These are phyloP conservation scores for Exophiala phaeomuriformis DNA, from an alignment of 2,329 filamentous ascomycete species.

Conservation along the genomic window DNA sequence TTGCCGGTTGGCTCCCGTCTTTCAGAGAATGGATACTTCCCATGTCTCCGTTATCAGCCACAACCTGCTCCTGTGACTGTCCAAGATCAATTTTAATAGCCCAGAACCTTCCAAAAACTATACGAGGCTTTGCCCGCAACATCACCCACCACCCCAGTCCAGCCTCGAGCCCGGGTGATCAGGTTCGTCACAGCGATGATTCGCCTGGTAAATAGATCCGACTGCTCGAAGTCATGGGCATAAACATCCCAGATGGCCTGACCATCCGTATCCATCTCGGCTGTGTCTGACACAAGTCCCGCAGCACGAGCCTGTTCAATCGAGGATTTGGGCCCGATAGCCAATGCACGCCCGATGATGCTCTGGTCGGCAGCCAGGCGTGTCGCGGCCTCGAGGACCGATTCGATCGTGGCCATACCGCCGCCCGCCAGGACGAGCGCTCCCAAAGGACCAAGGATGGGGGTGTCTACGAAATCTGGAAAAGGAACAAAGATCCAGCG, in stretches of 20 bases:
- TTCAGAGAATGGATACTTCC: too few species aligned
- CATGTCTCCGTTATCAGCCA: too few species aligned
- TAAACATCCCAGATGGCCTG: conserved; percentile 53
- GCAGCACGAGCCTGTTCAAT: conserved; percentile 30
- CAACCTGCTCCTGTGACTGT: too few species aligned
- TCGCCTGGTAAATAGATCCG: conserved; percentile 50
- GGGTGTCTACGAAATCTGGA: conserved; percentile 53
- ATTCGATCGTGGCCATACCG: conserved; percentile 46
- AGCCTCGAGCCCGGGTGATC: conserved; percentile 49
- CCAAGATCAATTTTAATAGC: conserved; percentile 6
- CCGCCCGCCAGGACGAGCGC: conserved; percentile 51
- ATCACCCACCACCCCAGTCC: conserved; percentile 42
- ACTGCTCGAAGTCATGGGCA: conserved; percentile 51
- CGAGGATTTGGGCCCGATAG: conserved; percentile 51
- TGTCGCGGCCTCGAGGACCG: conserved; percentile 59
- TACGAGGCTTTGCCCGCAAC: conserved; percentile 9
- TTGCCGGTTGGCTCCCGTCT: too few species aligned
- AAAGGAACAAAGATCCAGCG: not conserved
- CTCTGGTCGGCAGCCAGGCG: conserved; percentile 53
- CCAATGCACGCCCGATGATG: conserved; percentile 52
- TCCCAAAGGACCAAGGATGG: conserved; percentile 46
- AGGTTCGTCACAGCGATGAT: conserved; percentile 41
- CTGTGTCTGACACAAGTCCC: conserved; percentile 15
- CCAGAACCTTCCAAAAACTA: conserved; percentile 6
- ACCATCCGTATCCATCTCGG: not conserved